Evolutionary conservation across 331 rosid species (phyloP), one percentile per base, ranked within the genome.

Genomic region (Acacia concinna): DNA sequence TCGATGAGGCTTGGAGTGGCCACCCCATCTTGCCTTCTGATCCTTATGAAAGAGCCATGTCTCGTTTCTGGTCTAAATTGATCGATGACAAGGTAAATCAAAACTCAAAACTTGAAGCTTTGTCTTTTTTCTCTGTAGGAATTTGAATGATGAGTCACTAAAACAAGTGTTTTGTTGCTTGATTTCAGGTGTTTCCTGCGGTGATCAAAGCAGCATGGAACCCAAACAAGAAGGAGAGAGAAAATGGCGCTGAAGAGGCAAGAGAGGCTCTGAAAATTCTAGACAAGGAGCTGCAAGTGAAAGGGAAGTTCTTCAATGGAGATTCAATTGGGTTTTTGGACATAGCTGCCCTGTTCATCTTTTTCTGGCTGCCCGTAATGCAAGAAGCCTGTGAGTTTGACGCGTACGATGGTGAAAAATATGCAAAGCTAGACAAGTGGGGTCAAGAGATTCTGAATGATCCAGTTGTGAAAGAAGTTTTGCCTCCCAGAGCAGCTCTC

Each of bases 301-400:
- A 79, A 51, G 81, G 12, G 34, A 86, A 83, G 57, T 89, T 79
- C 79, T 85, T 87, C 47, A 87, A 87, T 21, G 93, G 91, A 78
- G 93, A 83, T 0, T 70, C 54, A 0, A 15, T 87, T 57, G 91
- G 90, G 23, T 28, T 74, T 9, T 83, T 84, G 57, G 91, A 90
- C 57, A 80, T 87, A n/a, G 34, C 34, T 32, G 34, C 34, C 4
- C 35, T 43, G 13, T 43, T 43, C 47, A 20, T 51, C 8, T 7
- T 15, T 51, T 51, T 5, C 57, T 51, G 57, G 57, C 10, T 51
- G 25, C 57, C 25, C 6, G 6, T 51, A 20, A 51, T 51, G 6
- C 57, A 51, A 51, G 57, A 51, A 51, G 57, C 57, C 1, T 2
- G 57, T 18, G 57, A 7, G 27, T 7, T 51, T 51, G 57, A 20